Evolutionary conservation across 83 land plant species (phyloP), one percentile per base, ranked within the genome.

Genomic region (Picea abies): DNA sequence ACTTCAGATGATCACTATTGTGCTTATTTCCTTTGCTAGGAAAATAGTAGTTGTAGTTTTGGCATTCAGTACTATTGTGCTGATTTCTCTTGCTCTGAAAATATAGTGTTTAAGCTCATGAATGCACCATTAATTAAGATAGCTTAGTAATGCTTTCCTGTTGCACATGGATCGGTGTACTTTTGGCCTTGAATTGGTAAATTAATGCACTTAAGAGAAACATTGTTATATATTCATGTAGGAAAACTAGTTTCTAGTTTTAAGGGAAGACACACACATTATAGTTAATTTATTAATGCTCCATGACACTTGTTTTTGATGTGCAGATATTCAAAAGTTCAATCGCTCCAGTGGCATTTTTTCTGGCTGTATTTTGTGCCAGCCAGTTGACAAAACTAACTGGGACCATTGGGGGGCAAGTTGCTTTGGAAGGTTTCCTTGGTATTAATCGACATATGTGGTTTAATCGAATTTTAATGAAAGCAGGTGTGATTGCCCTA

Each of bases 321-420:
- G 25, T 75, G 83, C 94, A 97, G 99, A 86, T 88, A 47, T 88
- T 92, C 83, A 87, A 85, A 81, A 91, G 83, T 66, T 90, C 94
- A 17, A 56, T 96, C 39, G 91, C 90, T 25, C 90, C 88, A 26
- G 63, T 89, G 63, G 88, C 63, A 25, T 84, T 94, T 77, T 87
- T 95, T 65, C 64, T 90, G 84, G 91, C 92, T 76, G 70, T 95
- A 69, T 85, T 95, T 83, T 83, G 92, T 20, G 92, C 94, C 44
- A 92, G 92, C 80, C 93, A 90, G 84, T 81, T 96, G 63, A 88
- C 89, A 37, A 85, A 92, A 81, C 79, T 91, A 52, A 90, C 92
- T 56, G 89, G 94, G 85, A 90, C 88, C 49, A 58, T 79, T 23
- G 88, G 89, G 35, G 91, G 91, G 63, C 90, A 91, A 71, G 81